Evolutionary conservation across 352 stramenopile species (phyloP), one percentile per base, ranked within the genome.

Genomic region (Phytophthora foliorum): DNA sequence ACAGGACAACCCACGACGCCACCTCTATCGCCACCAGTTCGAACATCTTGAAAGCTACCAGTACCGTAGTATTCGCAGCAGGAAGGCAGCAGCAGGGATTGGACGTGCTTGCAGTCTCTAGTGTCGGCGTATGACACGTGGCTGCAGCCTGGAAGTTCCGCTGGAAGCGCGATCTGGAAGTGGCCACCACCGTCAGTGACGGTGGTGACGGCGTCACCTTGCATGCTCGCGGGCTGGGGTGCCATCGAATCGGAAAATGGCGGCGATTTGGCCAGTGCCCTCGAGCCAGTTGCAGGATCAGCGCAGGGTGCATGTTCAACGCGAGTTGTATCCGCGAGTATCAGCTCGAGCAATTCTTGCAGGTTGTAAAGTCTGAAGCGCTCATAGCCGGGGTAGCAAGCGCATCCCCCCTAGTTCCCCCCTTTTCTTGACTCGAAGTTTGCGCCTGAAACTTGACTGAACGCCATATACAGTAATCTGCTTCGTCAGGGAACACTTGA

Each of bases 241-340:
- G 49, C 59, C 54, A 74, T 74, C 46, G 32, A 51, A 52, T 65
- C 17, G 66, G 66, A 67, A 70, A 74, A 22, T 62, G 67, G 9
- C 41, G 34, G 32, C 67, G 60, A 74, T 74, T 74, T 74, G 67
- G 57, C 63, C 50, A 13, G n/a, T 50, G 56, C 57, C 63, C 63
- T 67, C 63, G 57, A 72, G 63, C 57, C 57, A 72, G 63, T 67
- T 67, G 63, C 56, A 36, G 32, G 55, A 60, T 60, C 53, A 41
- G 52, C 8, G 45, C 53, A 68, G 31, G 59, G 55, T 62, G 24
- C 61, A 69, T 14, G 61, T 63, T 69, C 62, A 64, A 69, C 29
- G 63, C 38, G 41, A 22, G 48, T n/a, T n/a, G n/a, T 55, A 45
- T 54, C 46, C 3, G 9, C 16, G 11, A 48, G 41, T 48, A 27